Base-by-base conservation (phyloP, 208 protist genomes). In the Trypanosoma mega region DNA sequence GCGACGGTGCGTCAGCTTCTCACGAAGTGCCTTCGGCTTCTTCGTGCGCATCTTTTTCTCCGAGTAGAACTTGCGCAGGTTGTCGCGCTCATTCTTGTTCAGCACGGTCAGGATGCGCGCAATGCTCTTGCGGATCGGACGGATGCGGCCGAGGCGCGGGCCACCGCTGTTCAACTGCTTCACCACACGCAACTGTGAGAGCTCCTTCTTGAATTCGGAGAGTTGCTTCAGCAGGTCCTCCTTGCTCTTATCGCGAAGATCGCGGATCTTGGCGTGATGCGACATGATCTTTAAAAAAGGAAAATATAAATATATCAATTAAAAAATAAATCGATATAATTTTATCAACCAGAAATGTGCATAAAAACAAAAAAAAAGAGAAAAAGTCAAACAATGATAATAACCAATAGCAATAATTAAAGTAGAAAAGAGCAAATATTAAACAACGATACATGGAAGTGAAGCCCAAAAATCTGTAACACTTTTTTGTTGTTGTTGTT, bases 51-150 rank as follows among this genome's bases (percentile, higher is more conserved):
- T 52, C 91, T 93, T 98, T 74, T 95, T 86, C 39, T 87, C 90
- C 52, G 82, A 76, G 85, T 98, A 99, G 74, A 97, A 89, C 74
- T 95, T 92, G 54, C 92, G 84, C 41, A 99, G 87, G 73, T 95
- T 82, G 18, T 74, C 59, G 72, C 83, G 84, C 84, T 98, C 79
- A 50, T 92, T 98, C 88, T 98, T 85, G 89, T 97, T 98, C 56
- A 99, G 87, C 52, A 99, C 97, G 14, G 98, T 99, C 68, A 98
- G 73, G 44, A 99, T 93, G 70, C 94, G 90, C 20, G 98, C 98
- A 63, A 99, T 97, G 65, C 79, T 91, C 86, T 98, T 98, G 71
- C 97, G 92, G 65, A 98, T 96, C 27, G 94, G 95, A 74, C 93
- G 89, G 72, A 98, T 98, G 74, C 98, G 97, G 57, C 89, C 81